Conservation (phyloP, 768 basidiomycete species). For the Pholiota molesta region DNA sequence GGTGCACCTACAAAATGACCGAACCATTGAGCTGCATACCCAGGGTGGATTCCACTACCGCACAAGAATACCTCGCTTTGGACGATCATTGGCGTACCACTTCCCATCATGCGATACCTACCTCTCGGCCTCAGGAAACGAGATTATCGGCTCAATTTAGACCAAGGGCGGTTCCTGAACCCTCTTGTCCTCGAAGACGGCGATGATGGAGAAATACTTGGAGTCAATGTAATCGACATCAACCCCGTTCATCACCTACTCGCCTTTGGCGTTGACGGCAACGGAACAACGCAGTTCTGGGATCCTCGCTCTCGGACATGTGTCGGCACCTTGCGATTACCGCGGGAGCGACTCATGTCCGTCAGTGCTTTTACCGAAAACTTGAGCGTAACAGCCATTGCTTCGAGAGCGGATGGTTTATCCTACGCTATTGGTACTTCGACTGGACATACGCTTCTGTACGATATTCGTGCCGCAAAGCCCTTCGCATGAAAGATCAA, state of each 20-base stretch:
- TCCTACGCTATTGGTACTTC: conserved; percentile 95
- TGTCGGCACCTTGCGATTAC: conserved; percentile 72
- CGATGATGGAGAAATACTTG: conserved; percentile 61
- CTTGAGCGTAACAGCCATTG: conserved; percentile 80
- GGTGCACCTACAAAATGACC: conserved; percentile 94
- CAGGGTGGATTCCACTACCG: conserved; percentile 93
- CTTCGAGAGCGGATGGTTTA: conserved; percentile 86
- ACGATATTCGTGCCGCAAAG: conserved; percentile 85
- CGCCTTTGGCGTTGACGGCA: conserved; percentile 87
- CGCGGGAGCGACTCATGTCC: conserved; percentile 52
- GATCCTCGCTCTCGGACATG: conserved; percentile 83
- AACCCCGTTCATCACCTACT: conserved; percentile 92
- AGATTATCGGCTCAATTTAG: conserved; percentile 95
- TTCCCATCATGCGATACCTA: conserved; percentile 92
- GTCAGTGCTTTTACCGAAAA: conserved; percentile 32
- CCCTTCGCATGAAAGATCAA: conserved; percentile 92
- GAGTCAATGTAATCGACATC: conserved; percentile 91
- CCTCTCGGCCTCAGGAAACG: conserved; percentile 80
- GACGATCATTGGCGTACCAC: conserved; percentile 91
- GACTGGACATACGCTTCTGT: conserved; percentile 91
- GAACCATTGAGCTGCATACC: conserved; percentile 93
- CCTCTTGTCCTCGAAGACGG: conserved; percentile 66
- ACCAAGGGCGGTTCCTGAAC: conserved; percentile 90
- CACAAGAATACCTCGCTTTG: conserved; percentile 93
- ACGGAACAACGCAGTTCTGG: conserved; percentile 93